Evolutionary conservation across 805 yeast genomes (phyloP), one percentile per base, ranked within the genome.

Genomic region (Sugiyamaella lignohabitans): DNA sequence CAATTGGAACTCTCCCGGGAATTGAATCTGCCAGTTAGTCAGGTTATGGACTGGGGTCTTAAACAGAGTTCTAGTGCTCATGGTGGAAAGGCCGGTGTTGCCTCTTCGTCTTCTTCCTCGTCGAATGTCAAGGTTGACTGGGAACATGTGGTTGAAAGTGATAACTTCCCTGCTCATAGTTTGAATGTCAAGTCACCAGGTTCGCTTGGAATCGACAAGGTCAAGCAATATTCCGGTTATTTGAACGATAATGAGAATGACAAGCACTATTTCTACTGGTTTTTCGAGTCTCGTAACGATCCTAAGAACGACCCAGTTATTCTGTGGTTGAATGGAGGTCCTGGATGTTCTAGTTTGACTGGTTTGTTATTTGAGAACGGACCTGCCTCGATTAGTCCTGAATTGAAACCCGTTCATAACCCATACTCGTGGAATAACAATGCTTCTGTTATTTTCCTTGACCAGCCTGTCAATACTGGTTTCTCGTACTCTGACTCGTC

Each of bases 401-500:
- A 82, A 47, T 66, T 79, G 46, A 69, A 84, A 56, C 80, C 82
- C 58, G 91, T 93, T 20, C 70, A 68, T 65, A 91, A 91, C 69
- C 95, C 95, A 27, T 68, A 80, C 68, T 80, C 96, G 1, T 91
- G 98, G 98, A 91, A 88, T 68, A 71, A 75, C 59, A 89, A 89
- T 64, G 97, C 98, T 32, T 78, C 93, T 18, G 88, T 91, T 34
- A 84, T 93, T 54, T 91, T 85, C 72, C 73, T 91, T 51, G 98
- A 91, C 65, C 97, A 91, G 68, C 98, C 98, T 8, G 87, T 89
- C 45, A 87, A 87, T 52, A 96, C 87, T 32, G 98, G 98, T 29
- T 91, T 79, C 70, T 88, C 97, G 0, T 88, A 91, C 68, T 85
- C 95, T 34, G 66, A 78, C 61, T 87, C 72, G 37, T 65, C 66